Evolutionary conservation across 768 basidiomycete genomes (phyloP).

Genomic region (Albatrellus ellisii): DNA sequence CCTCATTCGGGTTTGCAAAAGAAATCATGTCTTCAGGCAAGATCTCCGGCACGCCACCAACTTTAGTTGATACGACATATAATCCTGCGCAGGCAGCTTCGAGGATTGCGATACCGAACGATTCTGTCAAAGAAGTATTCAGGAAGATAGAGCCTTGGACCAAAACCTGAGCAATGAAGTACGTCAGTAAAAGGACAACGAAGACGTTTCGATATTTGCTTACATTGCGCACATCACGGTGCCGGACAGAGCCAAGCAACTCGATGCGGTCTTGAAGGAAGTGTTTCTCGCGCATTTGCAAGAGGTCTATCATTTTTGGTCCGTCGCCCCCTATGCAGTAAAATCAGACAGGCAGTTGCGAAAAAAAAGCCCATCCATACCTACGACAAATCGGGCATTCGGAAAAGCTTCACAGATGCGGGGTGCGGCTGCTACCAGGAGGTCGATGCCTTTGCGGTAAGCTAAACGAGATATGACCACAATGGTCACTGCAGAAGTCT

Average conservation of each 20-base stretch:
- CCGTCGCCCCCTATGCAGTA: slow-evolving; percentile 90
- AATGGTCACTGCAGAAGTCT: slow-evolving; percentile 56
- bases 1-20: slow-evolving; percentile 87
- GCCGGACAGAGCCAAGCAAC: slow-evolving; percentile 70
- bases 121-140: slow-evolving; percentile 91
- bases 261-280: slow-evolving; percentile 86
- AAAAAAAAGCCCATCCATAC: slow-evolving; percentile 25
- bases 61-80: slow-evolving; percentile 87
- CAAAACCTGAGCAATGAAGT: slow-evolving; percentile 45
- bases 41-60: slow-evolving; percentile 94
- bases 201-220: neutral
- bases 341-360: no score
- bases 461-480: slow-evolving; percentile 83
- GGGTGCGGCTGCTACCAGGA: slow-evolving; percentile 86
- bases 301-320: slow-evolving; percentile 85
- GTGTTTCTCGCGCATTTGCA: slow-evolving; percentile 92
- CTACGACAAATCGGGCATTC: slow-evolving; percentile 80
- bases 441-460: slow-evolving; percentile 93
- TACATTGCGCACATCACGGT: slow-evolving; percentile 68
- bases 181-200: neutral
- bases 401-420: slow-evolving; percentile 78
- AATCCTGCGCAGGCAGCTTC: slow-evolving; percentile 94
- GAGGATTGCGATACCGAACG: slow-evolving; percentile 94
- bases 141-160: slow-evolving; percentile 81
- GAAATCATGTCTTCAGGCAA: slow-evolving; percentile 91